Conservation (phyloP, 371 early-diverging fungal genomes). For the Catenaria anguillulae region DNA sequence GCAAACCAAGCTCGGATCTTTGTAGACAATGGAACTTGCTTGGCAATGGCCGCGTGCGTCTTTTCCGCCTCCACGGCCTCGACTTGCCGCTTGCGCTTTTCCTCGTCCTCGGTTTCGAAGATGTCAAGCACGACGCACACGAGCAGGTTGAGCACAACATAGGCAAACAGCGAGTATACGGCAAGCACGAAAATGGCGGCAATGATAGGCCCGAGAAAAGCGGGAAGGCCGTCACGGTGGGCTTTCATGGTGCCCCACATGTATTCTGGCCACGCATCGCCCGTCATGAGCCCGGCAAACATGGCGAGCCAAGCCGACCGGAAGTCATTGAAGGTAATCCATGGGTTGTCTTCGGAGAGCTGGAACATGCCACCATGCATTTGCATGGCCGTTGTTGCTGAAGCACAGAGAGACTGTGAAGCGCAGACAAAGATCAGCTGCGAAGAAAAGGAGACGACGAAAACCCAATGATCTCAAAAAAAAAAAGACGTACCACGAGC, state of each 20-base stretch:
- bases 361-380: background rate
- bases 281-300: conserved; percentile 38
- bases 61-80: conserved; percentile 25
- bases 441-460: no score
- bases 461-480: conserved; percentile 30
- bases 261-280: conserved; percentile 50
- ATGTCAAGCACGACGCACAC: conserved; percentile 52
- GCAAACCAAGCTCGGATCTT: no score
- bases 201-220: background rate
- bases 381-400: background rate
- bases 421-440: no score
- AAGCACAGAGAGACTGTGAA: no score
- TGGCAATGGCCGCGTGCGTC: no score
- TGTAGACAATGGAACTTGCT: no score
- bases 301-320: background rate
- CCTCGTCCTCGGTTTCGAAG: conserved; percentile 43
- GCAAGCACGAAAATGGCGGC: background rate
- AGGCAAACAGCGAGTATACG: conserved; percentile 10
- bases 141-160: conserved; percentile 44
- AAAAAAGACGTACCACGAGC: conserved; percentile 38
- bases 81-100: conserved; percentile 39
- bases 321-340: background rate
- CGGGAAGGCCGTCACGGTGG: conserved; percentile 13
- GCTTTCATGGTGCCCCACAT: conserved; percentile 36
- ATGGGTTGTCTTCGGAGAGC: background rate